These are phyloP conservation scores for Erysimum cheiri DNA, from an alignment of 441 rosid species.

Conservation along the genomic window DNA sequence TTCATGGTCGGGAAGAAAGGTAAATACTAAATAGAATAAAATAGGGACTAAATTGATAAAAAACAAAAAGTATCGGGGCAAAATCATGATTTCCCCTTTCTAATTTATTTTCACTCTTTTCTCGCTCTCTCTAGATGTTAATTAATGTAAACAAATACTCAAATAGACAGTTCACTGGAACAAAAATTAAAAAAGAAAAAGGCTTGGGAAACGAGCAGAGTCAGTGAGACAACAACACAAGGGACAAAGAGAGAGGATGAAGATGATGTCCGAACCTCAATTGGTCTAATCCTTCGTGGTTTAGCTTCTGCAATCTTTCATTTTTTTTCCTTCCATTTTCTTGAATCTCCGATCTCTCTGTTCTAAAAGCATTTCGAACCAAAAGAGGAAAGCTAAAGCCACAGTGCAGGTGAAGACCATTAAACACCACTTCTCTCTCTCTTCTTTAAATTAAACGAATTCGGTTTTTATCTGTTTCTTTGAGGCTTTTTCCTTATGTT, in stretches of 20 bases:
- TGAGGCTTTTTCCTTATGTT: neutral
- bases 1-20: constrained; percentile 3
- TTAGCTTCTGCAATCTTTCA: neutral
- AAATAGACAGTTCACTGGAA: constrained; percentile 43
- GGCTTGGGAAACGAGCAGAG: constrained; percentile 43
- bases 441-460: neutral
- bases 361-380: constrained; percentile 20
- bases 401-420: constrained; percentile 37
- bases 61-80: constrained; percentile 28
- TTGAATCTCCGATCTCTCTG: constrained; percentile 33
- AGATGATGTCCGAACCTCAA: constrained; percentile 28
- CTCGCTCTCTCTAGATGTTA: constrained; percentile 35
- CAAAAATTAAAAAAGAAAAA: constrained; percentile 8
- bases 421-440: constrained; percentile 8
- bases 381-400: constrained; percentile 36
- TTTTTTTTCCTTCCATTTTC: constrained; percentile 2
- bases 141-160: constrained; percentile 34
- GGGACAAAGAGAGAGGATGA: constrained; percentile 39
- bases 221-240: constrained; percentile 43
- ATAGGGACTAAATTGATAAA: constrained; percentile 4
- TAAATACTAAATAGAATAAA: neutral
- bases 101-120: neutral
- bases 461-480: neutral
- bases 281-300: constrained; percentile 4
- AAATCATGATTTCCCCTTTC: neutral